Base-by-base conservation (phyloP, 2,329 filamentous ascomycete species). In the Metarhizium rileyi region DNA sequence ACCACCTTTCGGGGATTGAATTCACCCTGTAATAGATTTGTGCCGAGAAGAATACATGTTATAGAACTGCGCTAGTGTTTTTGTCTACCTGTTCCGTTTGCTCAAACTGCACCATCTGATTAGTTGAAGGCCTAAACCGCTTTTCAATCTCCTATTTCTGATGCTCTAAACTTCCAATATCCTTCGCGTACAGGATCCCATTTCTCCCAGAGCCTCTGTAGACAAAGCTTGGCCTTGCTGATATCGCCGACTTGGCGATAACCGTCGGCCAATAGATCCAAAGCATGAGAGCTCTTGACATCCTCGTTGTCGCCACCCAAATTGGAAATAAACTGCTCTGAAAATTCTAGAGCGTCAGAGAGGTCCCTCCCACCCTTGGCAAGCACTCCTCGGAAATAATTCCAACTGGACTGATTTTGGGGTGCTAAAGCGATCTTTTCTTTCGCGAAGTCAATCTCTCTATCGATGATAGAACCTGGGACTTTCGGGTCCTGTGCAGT, bases 391-490 rank as follows among this genome's bases (percentile, higher is more conserved):
- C 83, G 75, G 14, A 96, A 72, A 67, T 96, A 98, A 66, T 90
- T 93, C 93, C 93, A 98, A 1, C 90, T 80, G 57, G 87, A 91
- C 66, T 90, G 87, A 66, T 97, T 98, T 75, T 97, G 90, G 43
- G 93, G 93, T 38, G 90, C 90, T 54, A 86, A 72, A 30, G 72
- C 67, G 53, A 95, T 88, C 63, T 86, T 87, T 44, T 76, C 73
- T 69, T 88, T 77, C 6, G 86, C 81, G 63, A 84, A 94, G 53
- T 73, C 71, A 36, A 95, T 67, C 70, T 98, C 93, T 30, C 85
- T 74, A 54, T 90, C 80, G 42, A 93, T 69, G 7, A 89, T 66
- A 1, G 76, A 75, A 25, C 74, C 70, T 1, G 85, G 80, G 3
- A 88, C 73, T 44, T 73, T 66, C 3, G 73, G 68, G 57, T 84